Base-by-base conservation (phyloP, 768 basidiomycete species). In the Leucosporidium creatinivorum region DNA sequence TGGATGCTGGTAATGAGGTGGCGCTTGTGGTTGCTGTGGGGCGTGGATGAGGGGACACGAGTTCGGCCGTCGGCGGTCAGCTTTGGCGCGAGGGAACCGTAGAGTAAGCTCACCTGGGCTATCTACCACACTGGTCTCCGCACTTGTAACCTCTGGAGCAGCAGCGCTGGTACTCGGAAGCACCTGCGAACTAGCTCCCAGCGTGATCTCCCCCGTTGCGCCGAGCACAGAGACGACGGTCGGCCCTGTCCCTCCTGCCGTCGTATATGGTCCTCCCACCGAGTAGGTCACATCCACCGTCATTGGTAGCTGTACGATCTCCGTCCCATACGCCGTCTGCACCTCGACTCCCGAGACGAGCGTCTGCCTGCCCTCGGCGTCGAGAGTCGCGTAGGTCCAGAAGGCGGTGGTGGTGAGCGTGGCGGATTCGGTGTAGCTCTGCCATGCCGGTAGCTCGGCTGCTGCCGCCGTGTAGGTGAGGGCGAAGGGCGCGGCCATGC, bases 311-410 rank as follows among this genome's bases (percentile, higher is more conserved):
- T 70, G 63, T 1, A 70, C n/a, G 31, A 70, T 4, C 7, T 28
- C 31, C 3, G 69, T 70, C 15, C 44, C 57, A 52, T 67, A 67
- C 28, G 61, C 63, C n/a, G 69, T 70, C 3, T 67, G 28, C 1
- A 26, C 31, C 21, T 36, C 60, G 1, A 48, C 30, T 15, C 56
- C 57, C 4, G 33, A 44, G 8, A 65, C 15, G 23, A 64, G 63
- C 0, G 69, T 62, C 9, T 59, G 63, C 0, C 9, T 30, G 13
- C 66, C 69, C 47, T 66, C 33, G 12, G 59, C n/a, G 9, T 28
- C 15, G 57, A 70, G 57, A 15, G 69, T 65, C 4, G 66, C 61
- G 48, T 58, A 26, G 31, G 69, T 70, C 52, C 55, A 70, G 17
- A 52, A 33, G 5, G 31, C 23, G 5, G 39, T 61, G 50, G 36